Percentiles rank a stretch among this genome's conserved stretches.
These are phyloP conservation scores for Carex scoparia DNA, from an alignment of 176 grass and related monocot species.

Conservation along the genomic window DNA sequence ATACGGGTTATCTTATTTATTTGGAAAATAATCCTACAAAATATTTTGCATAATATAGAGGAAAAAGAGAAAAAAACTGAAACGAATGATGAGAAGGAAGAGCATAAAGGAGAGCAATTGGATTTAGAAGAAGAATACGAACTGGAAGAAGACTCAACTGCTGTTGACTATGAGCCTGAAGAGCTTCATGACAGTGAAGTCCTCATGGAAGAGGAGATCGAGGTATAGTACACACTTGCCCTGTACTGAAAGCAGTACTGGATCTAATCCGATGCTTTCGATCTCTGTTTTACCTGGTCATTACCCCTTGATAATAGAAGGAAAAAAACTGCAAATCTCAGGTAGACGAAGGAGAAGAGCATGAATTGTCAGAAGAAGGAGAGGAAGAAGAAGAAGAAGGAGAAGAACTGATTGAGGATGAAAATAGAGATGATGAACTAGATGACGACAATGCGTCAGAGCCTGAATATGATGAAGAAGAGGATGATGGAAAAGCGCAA, in stretches of 20 bases:
- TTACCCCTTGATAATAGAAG: background rate
- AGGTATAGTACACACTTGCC: conserved; percentile 9
- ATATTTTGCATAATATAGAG: conserved; percentile 1
- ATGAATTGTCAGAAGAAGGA: background rate
- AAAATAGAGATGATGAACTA: background rate
- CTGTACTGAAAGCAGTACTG: background rate
- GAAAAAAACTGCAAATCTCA: conserved; percentile 10
- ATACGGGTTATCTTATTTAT: background rate
- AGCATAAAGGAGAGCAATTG: background rate
- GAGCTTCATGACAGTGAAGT: conserved; percentile 19
- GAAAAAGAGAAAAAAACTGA: background rate
- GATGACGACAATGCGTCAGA: conserved; percentile 13
- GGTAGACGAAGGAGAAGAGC: conserved; percentile 9
- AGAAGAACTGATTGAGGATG: conserved; percentile 21
- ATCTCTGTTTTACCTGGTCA: background rate
- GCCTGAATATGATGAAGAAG: conserved; percentile 30
- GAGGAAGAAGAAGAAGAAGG: background rate
- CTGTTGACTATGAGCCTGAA: conserved; percentile 25
- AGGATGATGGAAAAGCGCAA: conserved; percentile 40
- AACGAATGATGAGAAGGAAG: background rate
- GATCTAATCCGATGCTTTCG: background rate
- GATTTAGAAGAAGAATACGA: conserved; percentile 25
- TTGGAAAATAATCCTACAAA: background rate
- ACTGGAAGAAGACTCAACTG: conserved; percentile 13
- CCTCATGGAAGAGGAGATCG: conserved; percentile 17